These are phyloP conservation scores for Aspergillus tubingensis DNA, from an alignment of 2,329 filamentous ascomycete species.

Conservation along the genomic window DNA sequence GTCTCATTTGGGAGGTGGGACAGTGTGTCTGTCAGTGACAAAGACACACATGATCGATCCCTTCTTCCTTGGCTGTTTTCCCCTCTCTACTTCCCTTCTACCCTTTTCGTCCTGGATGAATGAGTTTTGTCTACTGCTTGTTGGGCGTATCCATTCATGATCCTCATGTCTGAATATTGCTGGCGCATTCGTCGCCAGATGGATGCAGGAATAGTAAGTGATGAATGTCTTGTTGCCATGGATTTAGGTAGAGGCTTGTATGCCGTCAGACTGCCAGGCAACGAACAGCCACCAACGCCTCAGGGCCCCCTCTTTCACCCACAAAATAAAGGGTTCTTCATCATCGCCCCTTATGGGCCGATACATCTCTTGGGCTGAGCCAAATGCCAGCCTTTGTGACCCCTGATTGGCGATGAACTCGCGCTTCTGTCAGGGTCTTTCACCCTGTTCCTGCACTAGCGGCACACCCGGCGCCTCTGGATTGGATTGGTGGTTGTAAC, in stretches of 20 bases:
- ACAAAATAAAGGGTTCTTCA: not conserved
- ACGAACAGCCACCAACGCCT: not conserved
- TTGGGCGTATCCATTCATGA: not conserved
- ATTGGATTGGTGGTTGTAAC: constrained; percentile 8
- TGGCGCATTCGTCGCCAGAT: not conserved
- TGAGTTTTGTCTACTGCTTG: not conserved
- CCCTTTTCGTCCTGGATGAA: not conserved
- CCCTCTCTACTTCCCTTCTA: not conserved
- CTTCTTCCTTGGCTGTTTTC: not conserved
- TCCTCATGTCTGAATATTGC: not conserved
- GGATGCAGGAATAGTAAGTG: not conserved
- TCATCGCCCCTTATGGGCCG: not conserved
- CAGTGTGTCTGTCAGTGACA: not conserved
- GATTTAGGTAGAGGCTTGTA: not conserved
- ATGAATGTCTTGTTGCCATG: not conserved
- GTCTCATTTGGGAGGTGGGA: too few relatives aligned
- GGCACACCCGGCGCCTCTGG: constrained; percentile 5
- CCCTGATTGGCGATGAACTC: constrained; percentile 2
- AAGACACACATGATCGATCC: not conserved
- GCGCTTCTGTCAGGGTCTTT: constrained; percentile 2
- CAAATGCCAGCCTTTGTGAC: not conserved
- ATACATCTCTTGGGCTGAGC: not conserved
- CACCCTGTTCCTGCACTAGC: constrained; percentile 26
- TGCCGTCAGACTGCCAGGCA: not conserved
- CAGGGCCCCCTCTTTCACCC: not conserved